Base-by-base conservation (phyloP, 352 stramenopile genomes). In the Phytophthora pinifolia region DNA sequence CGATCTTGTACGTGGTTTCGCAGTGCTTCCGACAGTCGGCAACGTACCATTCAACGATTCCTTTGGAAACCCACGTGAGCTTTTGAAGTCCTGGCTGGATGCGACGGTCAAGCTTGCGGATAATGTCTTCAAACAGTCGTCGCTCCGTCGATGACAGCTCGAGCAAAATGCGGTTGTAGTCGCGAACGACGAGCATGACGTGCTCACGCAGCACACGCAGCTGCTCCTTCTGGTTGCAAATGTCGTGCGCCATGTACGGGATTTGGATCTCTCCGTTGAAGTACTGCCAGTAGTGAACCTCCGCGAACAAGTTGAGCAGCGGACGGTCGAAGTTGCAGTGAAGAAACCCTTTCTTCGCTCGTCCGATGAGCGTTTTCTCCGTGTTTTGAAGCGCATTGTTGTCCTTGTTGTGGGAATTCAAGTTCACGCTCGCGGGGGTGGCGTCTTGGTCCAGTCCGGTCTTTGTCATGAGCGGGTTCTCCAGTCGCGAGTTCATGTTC, bases 81-180 rank as follows among this genome's bases (percentile, higher is more conserved):
- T 97, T 98, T 43, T 92, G 83, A 5, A 98, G 75, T 0, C 95
- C 95, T 18, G 94, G 90, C 9, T 96, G 74, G 31, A 98, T 97
- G 2, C 90, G 78, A 10, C 92, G 88, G 66, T 98, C 95, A 14
- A 98, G 81, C 30, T 94, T 90, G 9, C 92, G 89, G 39, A 98
- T 97, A 47, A 97, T 96, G 54, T 98, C 91, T 59, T 97, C 79
- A 69, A 98, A 98, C 4, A 98, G 54, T 6, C 88, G 72, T 20
- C 91, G 80, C 65, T 98, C 93, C 0, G 92, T 96, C 0, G 81
- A 83, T 6, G 76, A 87, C 12, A 98, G 56, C 22, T 98, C 86
- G n/a, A 95, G 55, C 17, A 98, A 68, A 46, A 98, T 98, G 15
- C 84, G 80, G 62, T 98, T 98, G 69, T 98, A 98, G 38, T 97